Evolutionary conservation across 2,329 filamentous ascomycete genomes (phyloP).

Genomic region (Talaromyces amestolkiae): DNA sequence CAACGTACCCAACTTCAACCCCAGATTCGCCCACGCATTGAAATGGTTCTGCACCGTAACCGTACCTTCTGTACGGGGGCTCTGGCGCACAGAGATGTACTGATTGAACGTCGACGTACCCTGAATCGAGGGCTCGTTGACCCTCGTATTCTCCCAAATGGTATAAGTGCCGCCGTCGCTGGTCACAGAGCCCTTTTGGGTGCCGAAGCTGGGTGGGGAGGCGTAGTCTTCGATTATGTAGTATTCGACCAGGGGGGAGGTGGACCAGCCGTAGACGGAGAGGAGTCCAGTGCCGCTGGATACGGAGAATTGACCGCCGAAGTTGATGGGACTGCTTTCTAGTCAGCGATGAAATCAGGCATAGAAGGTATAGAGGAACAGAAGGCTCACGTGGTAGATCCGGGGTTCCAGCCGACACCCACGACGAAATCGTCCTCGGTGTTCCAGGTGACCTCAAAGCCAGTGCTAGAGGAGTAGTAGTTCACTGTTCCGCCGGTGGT

Average conservation of each 20-base stretch:
- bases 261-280: constrained; percentile 44
- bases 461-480: constrained; percentile 46
- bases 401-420: constrained; percentile 60
- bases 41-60: constrained; percentile 41
- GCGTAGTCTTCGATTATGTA: constrained; percentile 39
- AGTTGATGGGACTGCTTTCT: constrained; percentile 25
- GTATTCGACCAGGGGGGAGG: constrained; percentile 36
- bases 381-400: constrained; percentile 46
- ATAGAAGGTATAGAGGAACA: background rate
- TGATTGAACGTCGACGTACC: constrained; percentile 44
- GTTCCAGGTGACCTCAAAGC: constrained; percentile 50
- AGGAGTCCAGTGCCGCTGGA: constrained; percentile 36
- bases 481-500: constrained; percentile 37
- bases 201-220: constrained; percentile 30
- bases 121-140: constrained; percentile 41
- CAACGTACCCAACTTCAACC: constrained; percentile 34
- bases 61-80: constrained; percentile 35
- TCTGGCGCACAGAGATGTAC: constrained; percentile 43
- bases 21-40: constrained; percentile 34
- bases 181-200: constrained; percentile 34
- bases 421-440: constrained; percentile 55
- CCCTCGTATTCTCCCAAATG: constrained; percentile 38
- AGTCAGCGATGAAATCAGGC: too few species aligned
- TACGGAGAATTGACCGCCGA: constrained; percentile 28
- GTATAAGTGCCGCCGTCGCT: constrained; percentile 40